phyloP scores from a whole-genome alignment of 345 rosid species.

The Moricandia arvensis region DNA sequence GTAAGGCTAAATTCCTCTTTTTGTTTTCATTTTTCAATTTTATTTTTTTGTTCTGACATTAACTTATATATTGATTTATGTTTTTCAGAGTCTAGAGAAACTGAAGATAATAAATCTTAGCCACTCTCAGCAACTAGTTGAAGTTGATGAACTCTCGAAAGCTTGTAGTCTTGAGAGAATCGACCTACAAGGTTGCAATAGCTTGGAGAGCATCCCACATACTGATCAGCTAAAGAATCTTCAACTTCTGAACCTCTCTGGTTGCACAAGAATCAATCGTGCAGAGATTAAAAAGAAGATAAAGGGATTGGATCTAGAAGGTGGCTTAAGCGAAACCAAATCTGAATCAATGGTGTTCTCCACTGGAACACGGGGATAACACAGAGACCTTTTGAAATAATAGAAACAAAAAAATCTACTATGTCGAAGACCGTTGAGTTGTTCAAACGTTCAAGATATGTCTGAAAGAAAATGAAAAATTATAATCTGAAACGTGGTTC shows the following conservation, averaged over 20 bases:
- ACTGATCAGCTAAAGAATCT: constrained; percentile 6
- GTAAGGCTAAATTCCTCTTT: neutral
- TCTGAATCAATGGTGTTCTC: constrained; percentile 19
- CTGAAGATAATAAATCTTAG: constrained; percentile 14
- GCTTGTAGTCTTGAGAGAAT: constrained; percentile 12
- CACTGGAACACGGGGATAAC: neutral
- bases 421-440: neutral
- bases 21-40: neutral
- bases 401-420: neutral
- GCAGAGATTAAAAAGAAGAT: neutral
- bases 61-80: neutral
- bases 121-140: constrained; percentile 13
- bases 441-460: neutral
- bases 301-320: constrained; percentile 1
- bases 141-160: constrained; percentile 9
- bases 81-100: constrained; percentile 1
- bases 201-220: constrained; percentile 12
- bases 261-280: neutral
- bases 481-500: neutral
- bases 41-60: neutral
- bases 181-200: constrained; percentile 19
- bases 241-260: constrained; percentile 9
- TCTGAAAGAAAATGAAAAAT: neutral
- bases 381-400: neutral
- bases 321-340: constrained; percentile 12